Evolutionary conservation across 768 basidiomycete species (phyloP).

Genomic region (Auriscalpium orientale): DNA sequence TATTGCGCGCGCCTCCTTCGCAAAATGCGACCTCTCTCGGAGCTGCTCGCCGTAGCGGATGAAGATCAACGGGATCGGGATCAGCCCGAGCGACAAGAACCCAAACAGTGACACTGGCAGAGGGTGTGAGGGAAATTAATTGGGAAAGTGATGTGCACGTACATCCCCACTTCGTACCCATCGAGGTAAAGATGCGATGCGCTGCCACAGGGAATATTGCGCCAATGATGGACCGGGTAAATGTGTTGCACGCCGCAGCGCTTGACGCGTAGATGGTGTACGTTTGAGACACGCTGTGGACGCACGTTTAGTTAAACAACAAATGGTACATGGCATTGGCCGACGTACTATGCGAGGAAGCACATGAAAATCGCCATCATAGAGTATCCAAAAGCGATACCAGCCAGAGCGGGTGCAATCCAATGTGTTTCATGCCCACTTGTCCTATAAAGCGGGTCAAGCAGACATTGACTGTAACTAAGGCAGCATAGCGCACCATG

Average conservation of each 20-base stretch:
- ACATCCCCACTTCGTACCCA: conserved; percentile 21
- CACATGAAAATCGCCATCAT: conserved; percentile 15
- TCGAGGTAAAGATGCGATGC: conserved; percentile 9
- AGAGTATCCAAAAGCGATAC: conserved; percentile 17
- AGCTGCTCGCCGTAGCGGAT: conserved; percentile 17
- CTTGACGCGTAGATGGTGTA: conserved; percentile 17
- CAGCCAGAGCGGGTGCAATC: conserved; percentile 17
- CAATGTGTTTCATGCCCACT: conserved; percentile 16
- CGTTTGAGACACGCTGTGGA: conserved; percentile 11
- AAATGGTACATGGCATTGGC: background rate
- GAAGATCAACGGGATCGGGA: conserved; percentile 19
- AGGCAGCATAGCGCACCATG: conserved; percentile 11
- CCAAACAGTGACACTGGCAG: conserved; percentile 17
- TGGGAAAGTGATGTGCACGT: background rate
- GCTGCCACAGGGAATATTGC: conserved; percentile 17
- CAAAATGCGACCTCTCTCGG: conserved; percentile 17
- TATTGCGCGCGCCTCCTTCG: conserved; percentile 10
- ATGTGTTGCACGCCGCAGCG: conserved; percentile 14
- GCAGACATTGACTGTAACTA: too few species aligned
- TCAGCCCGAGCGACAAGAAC: conserved; percentile 15
- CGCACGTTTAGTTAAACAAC: background rate
- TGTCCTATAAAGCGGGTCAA: conserved; percentile 9
- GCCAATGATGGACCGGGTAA: conserved; percentile 14
- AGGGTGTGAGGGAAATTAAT: too few species aligned
- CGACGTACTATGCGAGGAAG: conserved; percentile 17